Percentiles rank a stretch among this genome's conserved stretches.
These are phyloP conservation scores for Sclerospora graminicola DNA, from an alignment of 352 stramenopile genomes.

Conservation along the genomic window DNA sequence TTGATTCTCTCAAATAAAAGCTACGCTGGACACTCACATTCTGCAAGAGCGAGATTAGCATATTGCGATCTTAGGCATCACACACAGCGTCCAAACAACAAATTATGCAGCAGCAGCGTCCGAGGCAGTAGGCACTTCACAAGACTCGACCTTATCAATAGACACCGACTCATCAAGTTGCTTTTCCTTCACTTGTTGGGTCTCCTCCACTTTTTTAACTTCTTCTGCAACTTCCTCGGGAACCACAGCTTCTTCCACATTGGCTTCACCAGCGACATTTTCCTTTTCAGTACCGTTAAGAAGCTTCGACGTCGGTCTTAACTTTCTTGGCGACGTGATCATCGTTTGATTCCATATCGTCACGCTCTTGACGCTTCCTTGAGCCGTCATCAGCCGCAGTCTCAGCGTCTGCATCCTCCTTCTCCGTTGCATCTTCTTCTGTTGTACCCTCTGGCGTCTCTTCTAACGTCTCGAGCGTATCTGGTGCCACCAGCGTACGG, in stretches of 20 bases:
- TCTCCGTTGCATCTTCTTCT: conserved; percentile 1
- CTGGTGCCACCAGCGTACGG: conserved; percentile 9
- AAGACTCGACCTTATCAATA: background rate
- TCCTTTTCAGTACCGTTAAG: conserved; percentile 1
- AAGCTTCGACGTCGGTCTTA: conserved; percentile 12
- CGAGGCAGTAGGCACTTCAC: background rate
- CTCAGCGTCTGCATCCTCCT: conserved; percentile 1
- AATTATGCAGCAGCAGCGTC: conserved; percentile 11
- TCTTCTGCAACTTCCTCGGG: background rate
- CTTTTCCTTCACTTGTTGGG: background rate
- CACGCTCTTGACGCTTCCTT: conserved; percentile 28
- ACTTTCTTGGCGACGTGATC: conserved; percentile 17
- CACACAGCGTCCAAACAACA: background rate
- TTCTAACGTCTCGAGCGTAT: conserved; percentile 2
- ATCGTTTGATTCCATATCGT: conserved; percentile 15
- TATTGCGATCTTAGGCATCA: background rate
- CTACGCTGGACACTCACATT: no score
- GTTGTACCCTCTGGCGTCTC: conserved; percentile 9
- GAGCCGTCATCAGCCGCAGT: conserved; percentile 1
- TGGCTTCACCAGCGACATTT: background rate
- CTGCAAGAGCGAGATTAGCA: background rate
- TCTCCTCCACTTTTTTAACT: background rate
- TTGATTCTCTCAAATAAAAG: no score
- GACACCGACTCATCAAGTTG: background rate
- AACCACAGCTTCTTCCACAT: background rate